Evolutionary conservation across 345 rosid species (phyloP).

Genomic region (Sisymbrium irio): DNA sequence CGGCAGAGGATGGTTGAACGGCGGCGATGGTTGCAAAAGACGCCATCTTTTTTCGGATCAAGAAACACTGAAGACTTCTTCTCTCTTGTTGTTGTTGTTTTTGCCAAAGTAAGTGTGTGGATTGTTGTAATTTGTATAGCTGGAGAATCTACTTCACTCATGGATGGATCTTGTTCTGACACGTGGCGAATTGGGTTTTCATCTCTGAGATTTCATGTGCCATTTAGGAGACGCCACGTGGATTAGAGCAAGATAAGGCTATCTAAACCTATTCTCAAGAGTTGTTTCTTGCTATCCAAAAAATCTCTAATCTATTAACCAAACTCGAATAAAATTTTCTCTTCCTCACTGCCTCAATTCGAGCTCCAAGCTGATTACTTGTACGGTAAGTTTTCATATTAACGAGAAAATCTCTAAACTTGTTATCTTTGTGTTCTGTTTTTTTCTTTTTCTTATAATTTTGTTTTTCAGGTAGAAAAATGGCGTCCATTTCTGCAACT

Average conservation of each 20-base stretch:
- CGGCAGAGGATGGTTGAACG: constrained; percentile 50
- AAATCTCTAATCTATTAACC: constrained; percentile 26
- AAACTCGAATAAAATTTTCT: neutral
- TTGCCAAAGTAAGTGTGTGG: constrained; percentile 14
- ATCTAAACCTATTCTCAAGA: constrained; percentile 13
- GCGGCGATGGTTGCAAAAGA: constrained; percentile 66
- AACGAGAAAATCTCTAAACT: neutral
- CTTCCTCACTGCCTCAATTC: neutral
- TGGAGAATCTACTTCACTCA: constrained; percentile 18
- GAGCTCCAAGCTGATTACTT: neutral
- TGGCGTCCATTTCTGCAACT: constrained; percentile 62
- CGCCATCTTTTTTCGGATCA: constrained; percentile 57
- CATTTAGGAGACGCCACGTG: constrained; percentile 52
- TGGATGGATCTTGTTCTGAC: constrained; percentile 44
- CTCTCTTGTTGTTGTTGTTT: neutral
- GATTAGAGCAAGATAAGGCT: constrained; percentile 57
- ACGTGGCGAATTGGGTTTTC: constrained; percentile 58
- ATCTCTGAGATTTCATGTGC: constrained; percentile 40
- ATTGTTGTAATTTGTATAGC: constrained; percentile 25
- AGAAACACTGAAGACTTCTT: neutral
- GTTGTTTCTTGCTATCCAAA: constrained; percentile 1
- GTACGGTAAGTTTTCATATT: neutral
- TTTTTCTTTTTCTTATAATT: too few relatives aligned
- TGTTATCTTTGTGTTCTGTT: neutral
- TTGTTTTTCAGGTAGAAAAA: constrained; percentile 18